Evolutionary conservation across 495 filamentous ascomycete genomes (phyloP), one percentile per base, ranked within the genome.

Genomic region (Hypomontagnella submonticulosa): DNA sequence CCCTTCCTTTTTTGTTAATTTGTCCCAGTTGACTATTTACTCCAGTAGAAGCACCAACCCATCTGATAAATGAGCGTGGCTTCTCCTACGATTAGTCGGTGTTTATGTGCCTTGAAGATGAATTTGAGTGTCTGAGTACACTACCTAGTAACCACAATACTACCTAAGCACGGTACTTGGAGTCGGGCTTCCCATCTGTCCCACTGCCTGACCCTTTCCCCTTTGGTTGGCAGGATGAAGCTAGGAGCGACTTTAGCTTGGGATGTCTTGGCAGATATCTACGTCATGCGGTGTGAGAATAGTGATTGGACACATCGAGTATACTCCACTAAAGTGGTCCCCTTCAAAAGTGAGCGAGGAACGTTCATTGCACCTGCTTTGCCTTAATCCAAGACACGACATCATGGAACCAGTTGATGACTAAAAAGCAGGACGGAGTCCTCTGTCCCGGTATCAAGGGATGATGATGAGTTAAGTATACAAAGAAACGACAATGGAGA

Each of bases 401-500:
- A 69, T 69, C 66, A 69, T 69, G 44, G 65, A 63, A 38, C 53
- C 50, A 49, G 54, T 46, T 53, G 47, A 41, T 44, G 57, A 63
- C 42, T 63, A 50, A 62, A 69, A 52, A 51, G 47, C 4, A 27
- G 51, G 56, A 51, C 66, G 66, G 66, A 64, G 50, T 53, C 64
- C 38, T 57, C 50, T 61, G 55, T 63, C 56, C 66, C 66, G 66
- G 66, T 69, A 60, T 69, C 66, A 69, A 69, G 66, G 66, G 66
- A 69, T 68, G 66, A 69, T 69, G 66, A 69, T n/a, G n/a, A n/a
- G n/a, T 53, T 57, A 64, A 56, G 59, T 63, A 46, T 20, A 18
- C 19, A 27, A 53, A 57, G 34, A 52, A 36, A 51, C 53, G 19
- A 32, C 44, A 56, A 44, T 50, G 42, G 16, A 53, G 23, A 59